Percentiles rank a stretch among this genome's conserved stretches.
Evolutionary conservation across 1,284 basidiomycete genomes (phyloP).

Genomic region (Cutaneotrichosporon dermatis): DNA sequence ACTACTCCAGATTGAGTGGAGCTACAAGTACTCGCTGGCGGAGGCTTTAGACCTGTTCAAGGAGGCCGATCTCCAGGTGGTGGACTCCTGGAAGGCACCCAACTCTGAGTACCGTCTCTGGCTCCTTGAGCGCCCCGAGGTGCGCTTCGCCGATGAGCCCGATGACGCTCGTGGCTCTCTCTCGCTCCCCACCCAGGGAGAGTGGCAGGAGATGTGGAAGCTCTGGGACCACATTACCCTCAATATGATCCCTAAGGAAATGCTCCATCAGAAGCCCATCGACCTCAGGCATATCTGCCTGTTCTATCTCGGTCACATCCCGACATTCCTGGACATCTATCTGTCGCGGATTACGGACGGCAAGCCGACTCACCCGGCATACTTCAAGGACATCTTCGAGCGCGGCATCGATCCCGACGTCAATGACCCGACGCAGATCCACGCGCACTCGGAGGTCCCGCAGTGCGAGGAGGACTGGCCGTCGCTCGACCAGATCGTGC

Average conservation of each 20-base stretch:
- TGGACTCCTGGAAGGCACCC: constrained; percentile 83
- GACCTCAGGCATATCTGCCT: constrained; percentile 83
- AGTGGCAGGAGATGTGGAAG: constrained; percentile 82
- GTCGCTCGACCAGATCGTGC: constrained; percentile 63
- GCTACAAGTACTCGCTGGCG: constrained; percentile 80
- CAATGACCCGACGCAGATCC: constrained; percentile 81
- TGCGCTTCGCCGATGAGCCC: constrained; percentile 29
- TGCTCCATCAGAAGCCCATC: constrained; percentile 88
- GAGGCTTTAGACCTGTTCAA: constrained; percentile 73
- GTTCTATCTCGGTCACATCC: constrained; percentile 87
- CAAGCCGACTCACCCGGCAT: constrained; percentile 72
- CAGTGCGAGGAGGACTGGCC: constrained; percentile 83
- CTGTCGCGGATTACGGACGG: constrained; percentile 70
- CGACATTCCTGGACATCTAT: constrained; percentile 82
- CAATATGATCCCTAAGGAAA: constrained; percentile 78
- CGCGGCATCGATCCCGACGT: constrained; percentile 94
- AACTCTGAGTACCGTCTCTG: constrained; percentile 74
- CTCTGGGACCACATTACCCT: constrained; percentile 86
- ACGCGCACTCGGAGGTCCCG: constrained; percentile 87
- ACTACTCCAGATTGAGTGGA: constrained; percentile 79
- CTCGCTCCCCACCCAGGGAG: constrained; percentile 67
- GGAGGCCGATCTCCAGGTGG: constrained; percentile 70
- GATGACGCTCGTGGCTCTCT: not conserved
- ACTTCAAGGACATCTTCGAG: constrained; percentile 84
- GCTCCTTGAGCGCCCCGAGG: constrained; percentile 80